Percentiles rank a stretch among this genome's conserved stretches.
Conservation (phyloP, 768 basidiomycete genomes). For the Hericium rajendrae region DNA sequence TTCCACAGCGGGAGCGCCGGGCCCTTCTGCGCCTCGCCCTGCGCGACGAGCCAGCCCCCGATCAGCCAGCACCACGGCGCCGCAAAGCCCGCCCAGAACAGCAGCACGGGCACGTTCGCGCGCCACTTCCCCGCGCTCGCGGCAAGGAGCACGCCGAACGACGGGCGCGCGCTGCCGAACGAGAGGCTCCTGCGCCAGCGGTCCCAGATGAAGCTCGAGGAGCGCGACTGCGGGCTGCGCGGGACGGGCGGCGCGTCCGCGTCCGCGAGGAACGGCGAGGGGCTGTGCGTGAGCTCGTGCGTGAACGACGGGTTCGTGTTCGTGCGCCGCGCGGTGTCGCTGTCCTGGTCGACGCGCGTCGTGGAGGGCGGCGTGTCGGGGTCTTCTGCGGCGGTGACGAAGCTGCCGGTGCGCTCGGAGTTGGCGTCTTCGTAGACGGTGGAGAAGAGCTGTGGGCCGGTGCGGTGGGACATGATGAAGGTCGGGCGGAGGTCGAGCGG, state of each 20-base stretch:
- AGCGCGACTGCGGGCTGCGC: slow-evolving; percentile 10
- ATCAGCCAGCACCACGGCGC: slow-evolving; percentile 70
- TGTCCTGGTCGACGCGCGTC: background rate
- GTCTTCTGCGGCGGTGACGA: slow-evolving; percentile 21
- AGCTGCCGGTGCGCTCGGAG: slow-evolving; percentile 22
- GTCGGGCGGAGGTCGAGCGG: slow-evolving; percentile 11
- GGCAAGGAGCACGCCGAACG: slow-evolving; percentile 5
- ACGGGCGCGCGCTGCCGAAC: slow-evolving; percentile 12
- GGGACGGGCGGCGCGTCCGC: background rate
- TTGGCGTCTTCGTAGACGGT: slow-evolving; percentile 23
- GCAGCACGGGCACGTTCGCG: slow-evolving; percentile 23
- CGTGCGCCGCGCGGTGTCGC: background rate
- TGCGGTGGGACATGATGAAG: slow-evolving; percentile 9
- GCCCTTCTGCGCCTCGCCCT: slow-evolving; percentile 22
- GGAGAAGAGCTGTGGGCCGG: slow-evolving; percentile 21
- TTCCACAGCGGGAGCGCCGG: slow-evolving; percentile 23
- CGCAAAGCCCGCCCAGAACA: slow-evolving; percentile 72
- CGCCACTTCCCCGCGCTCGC: background rate
- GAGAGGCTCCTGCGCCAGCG: slow-evolving; percentile 22
- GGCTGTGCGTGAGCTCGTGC: background rate
- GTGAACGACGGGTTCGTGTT: background rate
- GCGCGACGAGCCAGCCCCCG: slow-evolving; percentile 55
- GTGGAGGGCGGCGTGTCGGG: background rate
- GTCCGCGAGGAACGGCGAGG: background rate
- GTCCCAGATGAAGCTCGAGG: slow-evolving; percentile 17